These are phyloP conservation scores for Anacardium occidentale DNA, from an alignment of 345 rosid genomes.

Conservation along the genomic window DNA sequence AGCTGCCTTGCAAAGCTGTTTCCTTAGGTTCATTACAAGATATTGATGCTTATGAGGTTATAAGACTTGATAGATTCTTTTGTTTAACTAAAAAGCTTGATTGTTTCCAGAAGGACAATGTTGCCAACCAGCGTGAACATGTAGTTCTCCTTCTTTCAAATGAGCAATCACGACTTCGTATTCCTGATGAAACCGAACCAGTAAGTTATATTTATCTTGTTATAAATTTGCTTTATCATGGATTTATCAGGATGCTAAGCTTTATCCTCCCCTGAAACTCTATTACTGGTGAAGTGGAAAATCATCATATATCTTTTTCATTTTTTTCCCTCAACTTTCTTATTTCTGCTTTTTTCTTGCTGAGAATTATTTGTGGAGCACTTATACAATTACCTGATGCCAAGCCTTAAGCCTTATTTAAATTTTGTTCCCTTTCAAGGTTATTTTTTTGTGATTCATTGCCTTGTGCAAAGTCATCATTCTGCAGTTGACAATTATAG, in stretches of 20 bases:
- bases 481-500: too few species aligned
- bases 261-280: neutral
- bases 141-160: slow-evolving; percentile 87
- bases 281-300: neutral
- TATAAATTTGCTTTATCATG: neutral
- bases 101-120: slow-evolving; percentile 76
- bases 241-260: neutral
- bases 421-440: too few species aligned
- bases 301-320: too few species aligned
- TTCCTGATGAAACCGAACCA: slow-evolving; percentile 66
- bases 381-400: too few species aligned
- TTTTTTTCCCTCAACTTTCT: neutral
- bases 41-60: neutral
- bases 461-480: too few species aligned
- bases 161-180: slow-evolving; percentile 82
- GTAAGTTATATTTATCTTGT: slow-evolving; percentile 43
- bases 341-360: neutral
- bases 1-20: neutral
- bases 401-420: too few species aligned
- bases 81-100: slow-evolving; percentile 10
- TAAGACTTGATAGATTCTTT: neutral
- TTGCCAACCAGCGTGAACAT: slow-evolving; percentile 94
- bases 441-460: too few species aligned
- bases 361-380: too few species aligned
- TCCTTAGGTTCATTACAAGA: neutral